A percentile compares a stretch with the other conserved stretches of the same genome.
These are phyloP conservation scores for Antitrichia curtipendula DNA, from an alignment of 225 moss, liverwort and hornwort genomes.

Conservation along the genomic window DNA sequence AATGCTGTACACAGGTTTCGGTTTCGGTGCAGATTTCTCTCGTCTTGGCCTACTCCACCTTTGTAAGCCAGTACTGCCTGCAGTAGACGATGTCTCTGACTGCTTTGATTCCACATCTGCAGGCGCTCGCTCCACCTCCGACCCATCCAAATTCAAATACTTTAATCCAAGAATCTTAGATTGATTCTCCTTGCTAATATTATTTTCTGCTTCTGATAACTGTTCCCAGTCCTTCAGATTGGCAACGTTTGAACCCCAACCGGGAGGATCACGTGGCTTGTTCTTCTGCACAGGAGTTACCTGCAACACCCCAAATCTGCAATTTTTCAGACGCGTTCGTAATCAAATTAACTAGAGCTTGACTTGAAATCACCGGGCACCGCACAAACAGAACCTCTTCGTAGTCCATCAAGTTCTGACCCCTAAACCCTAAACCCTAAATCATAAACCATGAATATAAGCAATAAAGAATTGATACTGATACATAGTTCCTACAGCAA, in stretches of 20 bases:
- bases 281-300: constrained; percentile 40
- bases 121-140: constrained; percentile 12
- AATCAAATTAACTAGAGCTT: not conserved
- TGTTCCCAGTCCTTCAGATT: constrained; percentile 86
- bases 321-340: not conserved
- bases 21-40: constrained; percentile 18
- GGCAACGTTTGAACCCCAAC: constrained; percentile 71
- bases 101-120: constrained; percentile 1
- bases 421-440: not conserved
- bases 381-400: not conserved
- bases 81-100: constrained; percentile 16
- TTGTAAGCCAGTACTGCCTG: not conserved
- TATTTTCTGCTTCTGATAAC: constrained; percentile 37
- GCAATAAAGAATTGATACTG: not conserved
- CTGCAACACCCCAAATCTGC: not conserved
- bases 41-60: constrained; percentile 8
- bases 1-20: constrained; percentile 17
- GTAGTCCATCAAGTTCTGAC: not conserved
- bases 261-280: constrained; percentile 50
- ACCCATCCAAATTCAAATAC: constrained; percentile 26
- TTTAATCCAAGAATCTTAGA: constrained; percentile 78
- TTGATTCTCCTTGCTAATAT: not conserved
- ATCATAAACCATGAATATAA: not conserved
- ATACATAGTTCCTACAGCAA: not conserved
- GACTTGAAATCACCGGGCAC: not conserved